A percentile compares a stretch with the other conserved stretches of the same genome.
These are phyloP conservation scores for Leccinellum rugosiceps DNA, from an alignment of 768 basidiomycete species.

Conservation along the genomic window DNA sequence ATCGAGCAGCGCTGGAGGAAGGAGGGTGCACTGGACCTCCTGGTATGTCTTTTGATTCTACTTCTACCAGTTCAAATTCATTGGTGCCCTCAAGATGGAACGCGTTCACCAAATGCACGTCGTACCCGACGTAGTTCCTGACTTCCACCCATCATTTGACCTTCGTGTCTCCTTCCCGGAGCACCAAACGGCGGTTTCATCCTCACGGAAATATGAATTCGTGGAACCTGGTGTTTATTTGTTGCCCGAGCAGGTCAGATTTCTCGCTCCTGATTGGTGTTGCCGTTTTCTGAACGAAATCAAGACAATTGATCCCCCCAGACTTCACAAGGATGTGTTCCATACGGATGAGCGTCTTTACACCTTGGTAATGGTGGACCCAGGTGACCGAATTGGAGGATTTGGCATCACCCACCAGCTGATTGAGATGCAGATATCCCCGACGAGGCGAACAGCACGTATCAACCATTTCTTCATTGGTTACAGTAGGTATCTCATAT, in stretches of 20 bases:
- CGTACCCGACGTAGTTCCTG: slow-evolving; percentile 80
- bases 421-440: slow-evolving; percentile 65
- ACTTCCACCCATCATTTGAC: slow-evolving; percentile 69
- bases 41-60: slow-evolving; percentile 42
- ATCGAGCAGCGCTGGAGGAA: slow-evolving; percentile 83
- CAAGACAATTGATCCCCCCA: slow-evolving; percentile 65
- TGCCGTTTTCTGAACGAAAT: slow-evolving; percentile 1
- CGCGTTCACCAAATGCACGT: slow-evolving; percentile 89
- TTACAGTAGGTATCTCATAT: slow-evolving; percentile 53
- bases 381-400: slow-evolving; percentile 49
- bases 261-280: neutral
- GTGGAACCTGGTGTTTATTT: slow-evolving; percentile 75
- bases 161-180: slow-evolving; percentile 61
- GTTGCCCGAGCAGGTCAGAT: slow-evolving; percentile 60
- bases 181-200: slow-evolving; percentile 15
- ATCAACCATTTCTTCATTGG: slow-evolving; percentile 80
- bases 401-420: slow-evolving; percentile 1
- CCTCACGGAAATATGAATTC: slow-evolving; percentile 28
- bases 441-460: slow-evolving; percentile 60
- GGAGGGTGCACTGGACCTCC: slow-evolving; percentile 76
- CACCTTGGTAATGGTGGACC: slow-evolving; percentile 87
- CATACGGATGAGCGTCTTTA: slow-evolving; percentile 79
- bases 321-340: slow-evolving; percentile 72
- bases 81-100: slow-evolving; percentile 64
- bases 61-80: neutral